Percentiles rank a stretch among this genome's conserved stretches.
phyloP scores from a whole-genome alignment of 768 basidiomycete species.

The Psilocybe subaeruginosa region DNA sequence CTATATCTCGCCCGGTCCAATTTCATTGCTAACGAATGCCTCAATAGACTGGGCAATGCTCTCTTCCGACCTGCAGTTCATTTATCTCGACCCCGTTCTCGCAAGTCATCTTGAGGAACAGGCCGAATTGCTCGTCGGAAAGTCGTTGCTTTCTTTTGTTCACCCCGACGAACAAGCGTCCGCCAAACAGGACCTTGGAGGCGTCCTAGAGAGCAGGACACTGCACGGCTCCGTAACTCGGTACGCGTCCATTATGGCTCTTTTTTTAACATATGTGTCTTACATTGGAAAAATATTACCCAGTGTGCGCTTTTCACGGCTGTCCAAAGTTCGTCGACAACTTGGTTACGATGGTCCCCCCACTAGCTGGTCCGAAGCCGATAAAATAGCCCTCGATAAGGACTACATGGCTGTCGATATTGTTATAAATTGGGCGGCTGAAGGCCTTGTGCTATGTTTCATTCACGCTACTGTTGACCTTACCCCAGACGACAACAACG shows the following conservation, averaged over 20 bases:
- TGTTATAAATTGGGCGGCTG: conserved; percentile 88
- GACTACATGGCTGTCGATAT: conserved; percentile 88
- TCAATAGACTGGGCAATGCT: conserved; percentile 79
- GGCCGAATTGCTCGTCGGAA: conserved; percentile 68
- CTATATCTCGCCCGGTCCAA: conserved; percentile 25
- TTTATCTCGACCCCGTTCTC: conserved; percentile 85
- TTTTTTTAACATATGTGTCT: conserved; percentile 15
- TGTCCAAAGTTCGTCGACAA: conserved; percentile 70
- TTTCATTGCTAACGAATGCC: conserved; percentile 14
- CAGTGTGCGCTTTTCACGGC: conserved; percentile 80
- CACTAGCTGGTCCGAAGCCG: conserved; percentile 61
- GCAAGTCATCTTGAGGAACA: conserved; percentile 72
- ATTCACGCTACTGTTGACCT: conserved; percentile 84
- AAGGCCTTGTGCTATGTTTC: conserved; percentile 87
- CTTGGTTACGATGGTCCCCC: conserved; percentile 68
- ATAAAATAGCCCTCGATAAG: conserved; percentile 69
- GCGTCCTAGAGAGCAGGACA: conserved; percentile 73
- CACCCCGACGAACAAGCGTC: conserved; percentile 84
- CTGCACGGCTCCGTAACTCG: conserved; percentile 87
- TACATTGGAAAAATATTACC: conserved; percentile 19
- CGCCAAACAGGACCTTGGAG: conserved; percentile 73
- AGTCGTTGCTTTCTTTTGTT: conserved; percentile 74
- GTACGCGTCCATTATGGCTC: conserved; percentile 30
- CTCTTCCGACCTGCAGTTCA: conserved; percentile 73
- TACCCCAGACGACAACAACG: conserved; percentile 72